Conservation (phyloP, 192 early-diverging fungal species). For the Coemansia asiatica region DNA sequence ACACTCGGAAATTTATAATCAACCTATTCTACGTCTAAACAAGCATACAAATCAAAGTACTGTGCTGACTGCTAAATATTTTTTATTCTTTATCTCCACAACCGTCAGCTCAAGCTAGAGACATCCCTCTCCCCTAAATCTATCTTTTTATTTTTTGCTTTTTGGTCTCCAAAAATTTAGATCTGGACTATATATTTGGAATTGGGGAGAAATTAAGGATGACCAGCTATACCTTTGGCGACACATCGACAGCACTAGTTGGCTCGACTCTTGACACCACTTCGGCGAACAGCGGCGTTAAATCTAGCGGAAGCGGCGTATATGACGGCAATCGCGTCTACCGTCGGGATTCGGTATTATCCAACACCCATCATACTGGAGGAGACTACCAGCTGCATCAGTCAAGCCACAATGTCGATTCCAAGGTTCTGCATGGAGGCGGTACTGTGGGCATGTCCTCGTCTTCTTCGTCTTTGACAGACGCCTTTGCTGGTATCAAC, state of each 20-base stretch:
- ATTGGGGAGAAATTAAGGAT: constrained; percentile 12
- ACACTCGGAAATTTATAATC: background rate
- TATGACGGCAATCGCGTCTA: constrained; percentile 25
- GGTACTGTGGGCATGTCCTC: background rate
- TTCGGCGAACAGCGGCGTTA: constrained; percentile 1
- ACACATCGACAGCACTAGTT: constrained; percentile 36
- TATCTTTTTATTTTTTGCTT: background rate
- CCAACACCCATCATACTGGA: constrained; percentile 12
- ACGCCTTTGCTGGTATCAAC: constrained; percentile 20
- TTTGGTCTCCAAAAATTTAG: background rate
- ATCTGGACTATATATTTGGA: constrained; percentile 5
- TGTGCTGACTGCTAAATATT: background rate
- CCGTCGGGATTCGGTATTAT: constrained; percentile 34
- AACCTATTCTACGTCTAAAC: background rate
- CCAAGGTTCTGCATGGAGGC: background rate
- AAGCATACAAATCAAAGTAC: background rate
- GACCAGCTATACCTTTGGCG: constrained; percentile 49
- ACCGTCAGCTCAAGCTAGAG: background rate
- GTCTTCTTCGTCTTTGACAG: constrained; percentile 17
- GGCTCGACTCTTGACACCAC: constrained; percentile 17
- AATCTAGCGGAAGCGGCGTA: constrained; percentile 1
- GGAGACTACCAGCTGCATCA: constrained; percentile 17
- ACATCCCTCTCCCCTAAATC: background rate
- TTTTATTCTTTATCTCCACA: background rate
- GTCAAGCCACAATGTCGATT: constrained; percentile 10